Base-by-base conservation (phyloP, 2,329 filamentous ascomycete genomes). In the Aspergillus fischeri region DNA sequence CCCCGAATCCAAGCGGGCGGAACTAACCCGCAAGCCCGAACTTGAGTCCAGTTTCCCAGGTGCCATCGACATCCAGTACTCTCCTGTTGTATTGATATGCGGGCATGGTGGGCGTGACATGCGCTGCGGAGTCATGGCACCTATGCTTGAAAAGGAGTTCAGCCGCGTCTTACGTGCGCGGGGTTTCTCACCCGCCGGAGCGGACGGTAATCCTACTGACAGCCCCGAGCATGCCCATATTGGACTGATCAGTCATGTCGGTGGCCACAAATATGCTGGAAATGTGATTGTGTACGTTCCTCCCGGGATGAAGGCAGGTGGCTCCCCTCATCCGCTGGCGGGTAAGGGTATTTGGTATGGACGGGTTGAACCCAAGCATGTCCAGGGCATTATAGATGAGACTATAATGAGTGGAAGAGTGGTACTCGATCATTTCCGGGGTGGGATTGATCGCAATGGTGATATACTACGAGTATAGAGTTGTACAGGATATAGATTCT, bases 221-320 rank as follows among this genome's bases (percentile, higher is more conserved):
- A 65, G 54, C 14, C 63, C 64, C 0, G 60, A 61, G 0, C 70
- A 73, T 60, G 73, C 73, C 10, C 75, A 78, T 59, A 63, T 79
- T 54, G 77, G 73, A 4, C 63, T 72, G 50, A 77, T 97, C 67
- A 93, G 87, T 63, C 93, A 97, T 70, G 88, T 97, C 14, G 93
- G 93, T 24, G 93, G 93, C 0, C 93, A 97, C 78, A 96, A 96
- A 79, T 97, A 94, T 77, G 89, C 88, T 41, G 93, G 93, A 44
- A 97, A 97, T 69, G 86, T 97, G 64, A 90, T 97, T 78, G 80
- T 97, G 0, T 97, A 97, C 73, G 83, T 77, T 10, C 74, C 75
- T 2, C 70, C 71, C 1, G 64, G 63, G 14, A 69, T 75, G 65
- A 69, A 54, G 38, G 49, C 63, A 11, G 60, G 59, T n/a, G 48